These are phyloP conservation scores for Nemania serpens DNA, from an alignment of 2,329 filamentous ascomycete species.

Conservation along the genomic window DNA sequence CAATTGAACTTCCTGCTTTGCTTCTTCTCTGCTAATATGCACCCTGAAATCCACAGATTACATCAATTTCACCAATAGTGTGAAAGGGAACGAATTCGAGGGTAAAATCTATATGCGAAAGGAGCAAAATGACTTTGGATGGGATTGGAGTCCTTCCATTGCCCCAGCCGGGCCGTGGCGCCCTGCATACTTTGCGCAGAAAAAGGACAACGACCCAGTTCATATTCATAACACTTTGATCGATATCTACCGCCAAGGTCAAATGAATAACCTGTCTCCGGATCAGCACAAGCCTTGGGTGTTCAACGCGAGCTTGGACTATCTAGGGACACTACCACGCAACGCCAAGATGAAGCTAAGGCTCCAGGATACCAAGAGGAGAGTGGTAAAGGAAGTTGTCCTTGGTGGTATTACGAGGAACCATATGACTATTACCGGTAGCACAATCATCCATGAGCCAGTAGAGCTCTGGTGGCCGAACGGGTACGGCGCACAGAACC, in stretches of 20 bases:
- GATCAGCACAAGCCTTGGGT: constrained; percentile 63
- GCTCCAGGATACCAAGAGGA: constrained; percentile 49
- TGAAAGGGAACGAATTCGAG: constrained; percentile 47
- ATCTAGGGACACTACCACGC: constrained; percentile 50
- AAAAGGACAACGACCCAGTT: constrained; percentile 44
- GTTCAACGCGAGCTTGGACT: constrained; percentile 64
- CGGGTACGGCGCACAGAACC: constrained; percentile 59
- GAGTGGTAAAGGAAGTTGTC: constrained; percentile 42
- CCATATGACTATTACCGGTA: constrained; percentile 54
- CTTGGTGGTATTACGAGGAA: constrained; percentile 28
- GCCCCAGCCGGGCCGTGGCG: constrained; percentile 66
- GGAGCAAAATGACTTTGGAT: constrained; percentile 65
- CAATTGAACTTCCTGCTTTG: no score
- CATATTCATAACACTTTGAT: constrained; percentile 53
- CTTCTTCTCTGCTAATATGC: background rate
- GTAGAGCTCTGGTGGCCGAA: constrained; percentile 64
- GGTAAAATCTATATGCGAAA: constrained; percentile 63
- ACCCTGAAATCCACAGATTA: background rate
- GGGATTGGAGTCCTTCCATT: constrained; percentile 66
- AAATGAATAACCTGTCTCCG: constrained; percentile 62
- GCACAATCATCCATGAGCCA: constrained; percentile 47
- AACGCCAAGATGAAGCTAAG: constrained; percentile 51
- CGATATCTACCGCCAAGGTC: constrained; percentile 62
- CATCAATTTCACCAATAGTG: constrained; percentile 40
- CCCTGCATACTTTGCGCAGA: constrained; percentile 60